A percentile compares a stretch with the other conserved stretches of the same genome.
Conservation (phyloP, 208 protist genomes). For the Novymonas esmeraldas region DNA sequence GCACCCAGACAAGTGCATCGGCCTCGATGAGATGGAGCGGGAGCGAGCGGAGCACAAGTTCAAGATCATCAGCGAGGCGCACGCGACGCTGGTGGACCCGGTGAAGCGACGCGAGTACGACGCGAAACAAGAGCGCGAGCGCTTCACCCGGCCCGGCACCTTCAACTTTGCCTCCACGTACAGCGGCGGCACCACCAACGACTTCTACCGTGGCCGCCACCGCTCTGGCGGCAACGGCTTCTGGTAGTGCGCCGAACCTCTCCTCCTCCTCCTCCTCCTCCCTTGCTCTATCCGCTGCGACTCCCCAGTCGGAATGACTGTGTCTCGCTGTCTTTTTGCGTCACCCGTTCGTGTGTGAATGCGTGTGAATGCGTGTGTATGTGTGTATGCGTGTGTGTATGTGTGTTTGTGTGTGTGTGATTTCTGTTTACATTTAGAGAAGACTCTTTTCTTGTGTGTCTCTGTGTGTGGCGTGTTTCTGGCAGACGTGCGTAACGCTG, state of each 20-base stretch:
- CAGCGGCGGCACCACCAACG: conserved; percentile 33
- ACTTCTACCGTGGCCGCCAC: conserved; percentile 65
- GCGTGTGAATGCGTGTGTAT: not conserved
- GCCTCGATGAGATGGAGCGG: conserved; percentile 63
- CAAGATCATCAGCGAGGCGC: conserved; percentile 89
- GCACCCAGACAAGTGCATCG: conserved; percentile 92
- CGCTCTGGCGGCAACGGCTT: conserved; percentile 47
- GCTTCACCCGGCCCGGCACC: conserved; percentile 42
- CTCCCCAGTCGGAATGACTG: not conserved
- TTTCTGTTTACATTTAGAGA: not conserved
- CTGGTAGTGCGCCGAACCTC: conserved; percentile 40
- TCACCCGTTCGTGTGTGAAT: not conserved
- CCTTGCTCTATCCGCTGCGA: not conserved
- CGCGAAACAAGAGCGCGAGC: conserved; percentile 65
- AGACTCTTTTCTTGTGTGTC: not conserved
- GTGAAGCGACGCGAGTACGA: conserved; percentile 86
- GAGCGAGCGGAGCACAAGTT: conserved; percentile 87
- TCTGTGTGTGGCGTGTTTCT: not conserved
- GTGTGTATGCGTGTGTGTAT: not conserved
- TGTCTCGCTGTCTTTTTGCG: not conserved
- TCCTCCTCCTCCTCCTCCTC: not conserved
- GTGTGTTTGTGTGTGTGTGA: not conserved
- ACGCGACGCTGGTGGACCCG: conserved; percentile 77
- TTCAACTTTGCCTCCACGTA: conserved; percentile 52
- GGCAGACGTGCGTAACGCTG: no score